A percentile compares a stretch with the other conserved stretches of the same genome.
Conservation (phyloP, 768 basidiomycete species). For the Candolleomyces eurysporus region DNA sequence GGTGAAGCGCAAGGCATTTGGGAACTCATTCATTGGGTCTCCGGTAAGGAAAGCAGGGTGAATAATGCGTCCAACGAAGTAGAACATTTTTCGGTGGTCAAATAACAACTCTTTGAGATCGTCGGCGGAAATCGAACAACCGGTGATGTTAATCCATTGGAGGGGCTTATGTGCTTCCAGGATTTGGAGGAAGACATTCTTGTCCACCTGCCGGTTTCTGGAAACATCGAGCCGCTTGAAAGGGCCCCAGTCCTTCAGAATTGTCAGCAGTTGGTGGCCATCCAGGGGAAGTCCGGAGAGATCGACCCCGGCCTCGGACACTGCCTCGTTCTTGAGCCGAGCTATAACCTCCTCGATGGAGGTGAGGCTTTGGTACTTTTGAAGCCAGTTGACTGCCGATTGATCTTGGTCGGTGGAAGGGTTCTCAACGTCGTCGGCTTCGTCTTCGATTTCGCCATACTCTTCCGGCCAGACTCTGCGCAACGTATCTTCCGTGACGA, state of each 20-base stretch:
- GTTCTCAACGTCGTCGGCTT: not conserved
- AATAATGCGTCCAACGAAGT: not conserved
- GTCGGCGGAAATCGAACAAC: not conserved
- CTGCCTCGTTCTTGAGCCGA: not conserved
- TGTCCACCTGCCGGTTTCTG: not conserved
- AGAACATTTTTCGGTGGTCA: not conserved
- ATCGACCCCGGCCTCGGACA: not conserved
- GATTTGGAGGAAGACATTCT: not conserved
- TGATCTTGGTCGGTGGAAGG: not conserved
- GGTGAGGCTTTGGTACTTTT: no score
- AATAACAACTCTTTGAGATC: not conserved
- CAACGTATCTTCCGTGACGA: not conserved
- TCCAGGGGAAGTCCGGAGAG: not conserved
- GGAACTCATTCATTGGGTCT: not conserved
- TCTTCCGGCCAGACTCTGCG: not conserved
- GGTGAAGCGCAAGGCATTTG: not conserved
- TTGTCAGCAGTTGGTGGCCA: not conserved
- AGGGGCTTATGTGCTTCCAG: not conserved
- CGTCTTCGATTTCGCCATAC: not conserved
- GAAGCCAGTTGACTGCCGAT: not conserved
- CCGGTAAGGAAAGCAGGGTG: not conserved
- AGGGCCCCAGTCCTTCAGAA: not conserved
- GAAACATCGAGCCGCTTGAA: not conserved
- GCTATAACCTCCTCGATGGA: no score
- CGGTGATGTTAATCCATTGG: not conserved